These are phyloP conservation scores for Cucumis melo DNA, from an alignment of 306 rosid species.

Conservation along the genomic window DNA sequence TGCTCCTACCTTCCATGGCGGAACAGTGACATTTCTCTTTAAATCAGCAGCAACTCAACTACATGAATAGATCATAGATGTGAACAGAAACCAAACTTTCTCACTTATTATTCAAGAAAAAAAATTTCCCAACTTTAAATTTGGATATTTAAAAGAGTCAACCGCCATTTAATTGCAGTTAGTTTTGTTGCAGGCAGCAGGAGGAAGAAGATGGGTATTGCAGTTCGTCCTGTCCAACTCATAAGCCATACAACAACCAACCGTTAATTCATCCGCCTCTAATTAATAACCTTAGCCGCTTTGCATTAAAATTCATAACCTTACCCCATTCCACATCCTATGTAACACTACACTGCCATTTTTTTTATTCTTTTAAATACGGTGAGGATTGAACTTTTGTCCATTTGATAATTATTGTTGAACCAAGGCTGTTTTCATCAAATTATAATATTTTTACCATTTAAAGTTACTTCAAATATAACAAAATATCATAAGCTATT, in stretches of 20 bases:
- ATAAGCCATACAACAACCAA: neutral
- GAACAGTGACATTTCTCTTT: neutral
- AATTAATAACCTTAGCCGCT: neutral
- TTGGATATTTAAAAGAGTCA: neutral
- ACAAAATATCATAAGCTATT: too few species aligned
- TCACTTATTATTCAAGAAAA: neutral
- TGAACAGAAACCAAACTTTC: neutral
- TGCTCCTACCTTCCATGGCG: conserved; percentile 1
- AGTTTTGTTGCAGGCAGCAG: neutral
- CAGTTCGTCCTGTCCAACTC: neutral
- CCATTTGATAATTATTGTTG: too few species aligned
- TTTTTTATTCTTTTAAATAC: too few species aligned
- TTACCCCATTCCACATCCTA: neutral
- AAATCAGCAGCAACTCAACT: neutral
- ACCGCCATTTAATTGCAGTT: neutral
- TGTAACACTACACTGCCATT: neutral
- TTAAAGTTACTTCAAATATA: too few species aligned
- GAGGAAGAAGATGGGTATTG: neutral
- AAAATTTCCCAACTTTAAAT: neutral
- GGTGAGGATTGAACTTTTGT: too few species aligned
- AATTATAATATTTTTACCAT: too few species aligned
- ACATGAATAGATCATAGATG: neutral
- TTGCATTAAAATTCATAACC: neutral
- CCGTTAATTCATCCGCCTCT: neutral
- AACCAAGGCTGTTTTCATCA: too few species aligned